Conservation (phyloP, 2,329 filamentous ascomycete species). For the Hypoxylon sp. region DNA sequence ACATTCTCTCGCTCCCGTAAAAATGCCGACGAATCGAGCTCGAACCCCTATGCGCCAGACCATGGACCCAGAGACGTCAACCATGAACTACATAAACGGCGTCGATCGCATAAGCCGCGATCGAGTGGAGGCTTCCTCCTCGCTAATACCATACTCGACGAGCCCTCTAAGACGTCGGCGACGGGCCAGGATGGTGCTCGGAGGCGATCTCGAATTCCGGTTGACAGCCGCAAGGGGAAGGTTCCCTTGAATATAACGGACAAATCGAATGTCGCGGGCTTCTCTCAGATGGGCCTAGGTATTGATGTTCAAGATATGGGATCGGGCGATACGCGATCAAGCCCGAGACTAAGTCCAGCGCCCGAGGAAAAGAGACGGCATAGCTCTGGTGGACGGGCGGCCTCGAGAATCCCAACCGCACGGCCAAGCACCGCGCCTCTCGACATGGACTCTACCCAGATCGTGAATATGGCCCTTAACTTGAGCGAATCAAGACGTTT, state of each 20-base stretch:
- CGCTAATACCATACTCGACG: constrained; percentile 51
- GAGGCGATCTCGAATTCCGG: constrained; percentile 42
- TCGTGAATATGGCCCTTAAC: constrained; percentile 90
- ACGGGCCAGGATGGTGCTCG: constrained; percentile 45
- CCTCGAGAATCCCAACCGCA: constrained; percentile 37
- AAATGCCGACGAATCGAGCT: constrained; percentile 22
- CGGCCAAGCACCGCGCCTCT: constrained; percentile 48
- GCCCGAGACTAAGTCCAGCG: constrained; percentile 21
- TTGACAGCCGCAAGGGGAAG: constrained; percentile 43
- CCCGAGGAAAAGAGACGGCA: constrained; percentile 36
- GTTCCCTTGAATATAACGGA: constrained; percentile 32
- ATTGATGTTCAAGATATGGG: constrained; percentile 29
- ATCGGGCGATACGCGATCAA: constrained; percentile 21
- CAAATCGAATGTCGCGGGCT: constrained; percentile 7
- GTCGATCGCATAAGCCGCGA: constrained; percentile 52
- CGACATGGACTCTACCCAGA: constrained; percentile 83
- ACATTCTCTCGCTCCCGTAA: constrained; percentile 33
- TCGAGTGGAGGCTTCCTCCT: constrained; percentile 61
- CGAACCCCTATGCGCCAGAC: constrained; percentile 26
- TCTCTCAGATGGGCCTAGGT: constrained; percentile 19
- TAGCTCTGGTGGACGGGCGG: constrained; percentile 40
- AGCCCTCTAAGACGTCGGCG: constrained; percentile 25
- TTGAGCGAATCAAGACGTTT: constrained; percentile 80
- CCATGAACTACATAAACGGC: constrained; percentile 37
- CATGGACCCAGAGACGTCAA: constrained; percentile 27